Conservation (phyloP, 257 asterid species). For the Fraxinus cuspidata region DNA sequence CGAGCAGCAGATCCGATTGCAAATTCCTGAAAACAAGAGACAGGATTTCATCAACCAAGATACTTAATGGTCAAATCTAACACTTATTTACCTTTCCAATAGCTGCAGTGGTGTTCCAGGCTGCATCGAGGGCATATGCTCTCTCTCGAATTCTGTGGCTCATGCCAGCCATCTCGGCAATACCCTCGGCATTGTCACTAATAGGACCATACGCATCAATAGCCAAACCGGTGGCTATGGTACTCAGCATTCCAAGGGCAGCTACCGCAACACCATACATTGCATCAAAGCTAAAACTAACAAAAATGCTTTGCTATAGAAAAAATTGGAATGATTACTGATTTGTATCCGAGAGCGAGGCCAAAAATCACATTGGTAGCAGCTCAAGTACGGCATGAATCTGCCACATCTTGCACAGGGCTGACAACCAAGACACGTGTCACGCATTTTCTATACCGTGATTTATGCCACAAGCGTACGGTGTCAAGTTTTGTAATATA, state of each 20-base stretch:
- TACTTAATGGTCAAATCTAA: not conserved
- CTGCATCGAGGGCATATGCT: slow-evolving; percentile 54
- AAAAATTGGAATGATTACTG: slow-evolving; percentile 47
- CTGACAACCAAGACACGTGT: slow-evolving; percentile 26
- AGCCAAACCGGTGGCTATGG: slow-evolving; percentile 52
- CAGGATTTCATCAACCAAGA: too few relatives aligned
- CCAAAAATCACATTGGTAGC: slow-evolving; percentile 54
- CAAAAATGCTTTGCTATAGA: slow-evolving; percentile 48
- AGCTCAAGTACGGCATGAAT: slow-evolving; percentile 56
- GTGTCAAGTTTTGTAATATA: too few relatives aligned
- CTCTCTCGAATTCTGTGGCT: slow-evolving; percentile 44
- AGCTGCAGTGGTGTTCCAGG: slow-evolving; percentile 58
- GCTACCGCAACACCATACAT: slow-evolving; percentile 54
- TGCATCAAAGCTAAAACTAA: slow-evolving; percentile 51
- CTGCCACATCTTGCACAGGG: slow-evolving; percentile 56
- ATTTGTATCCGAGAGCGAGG: slow-evolving; percentile 53
- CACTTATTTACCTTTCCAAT: slow-evolving; percentile 40
- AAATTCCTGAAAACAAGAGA: slow-evolving; percentile 36
- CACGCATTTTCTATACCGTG: too few relatives aligned
- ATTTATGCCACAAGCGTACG: too few relatives aligned
- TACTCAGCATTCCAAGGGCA: slow-evolving; percentile 57
- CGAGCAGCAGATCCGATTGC: too few relatives aligned
- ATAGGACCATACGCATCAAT: slow-evolving; percentile 57
- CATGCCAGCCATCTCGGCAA: slow-evolving; percentile 60
- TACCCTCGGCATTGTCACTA: slow-evolving; percentile 57